Conservation (phyloP, 352 stramenopile species). For the Phytophthora litchii region DNA sequence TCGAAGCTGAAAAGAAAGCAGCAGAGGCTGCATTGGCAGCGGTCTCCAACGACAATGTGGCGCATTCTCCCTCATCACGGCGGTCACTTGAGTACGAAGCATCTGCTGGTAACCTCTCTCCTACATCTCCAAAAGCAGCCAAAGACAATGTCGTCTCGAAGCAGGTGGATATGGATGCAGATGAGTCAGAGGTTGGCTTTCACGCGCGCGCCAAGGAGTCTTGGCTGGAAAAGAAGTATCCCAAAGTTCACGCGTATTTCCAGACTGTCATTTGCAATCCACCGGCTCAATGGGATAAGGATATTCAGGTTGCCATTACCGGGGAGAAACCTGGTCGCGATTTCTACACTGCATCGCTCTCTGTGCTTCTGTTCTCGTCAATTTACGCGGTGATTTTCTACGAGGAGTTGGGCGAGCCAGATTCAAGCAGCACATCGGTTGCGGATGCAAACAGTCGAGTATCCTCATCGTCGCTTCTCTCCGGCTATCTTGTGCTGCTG, state of each 20-base stretch:
- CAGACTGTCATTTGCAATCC: constrained; percentile 64
- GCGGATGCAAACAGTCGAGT: constrained; percentile 57
- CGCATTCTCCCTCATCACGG: constrained; percentile 25
- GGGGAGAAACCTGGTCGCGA: constrained; percentile 81
- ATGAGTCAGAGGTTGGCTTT: constrained; percentile 46
- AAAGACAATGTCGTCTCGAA: constrained; percentile 49
- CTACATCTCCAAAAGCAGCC: constrained; percentile 19
- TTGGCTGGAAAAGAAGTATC: constrained; percentile 60
- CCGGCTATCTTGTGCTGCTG: constrained; percentile 85
- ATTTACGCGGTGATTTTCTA: constrained; percentile 85
- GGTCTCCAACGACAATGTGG: constrained; percentile 20
- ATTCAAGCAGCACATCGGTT: constrained; percentile 40
- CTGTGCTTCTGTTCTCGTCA: constrained; percentile 62
- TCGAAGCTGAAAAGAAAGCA: constrained; percentile 40
- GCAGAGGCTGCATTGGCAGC: constrained; percentile 20
- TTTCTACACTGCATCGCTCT: constrained; percentile 75
- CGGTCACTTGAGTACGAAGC: constrained; percentile 27
- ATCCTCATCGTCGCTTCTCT: constrained; percentile 77
- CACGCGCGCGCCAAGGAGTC: constrained; percentile 53
- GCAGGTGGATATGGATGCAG: constrained; percentile 69
- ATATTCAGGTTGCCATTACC: constrained; percentile 82
- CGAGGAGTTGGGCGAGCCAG: constrained; percentile 64
- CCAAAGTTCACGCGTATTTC: constrained; percentile 62
- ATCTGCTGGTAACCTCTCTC: constrained; percentile 8
- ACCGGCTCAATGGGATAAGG: constrained; percentile 83